phyloP scores from a whole-genome alignment of 208 protist species.

The Strigomonas galati region DNA sequence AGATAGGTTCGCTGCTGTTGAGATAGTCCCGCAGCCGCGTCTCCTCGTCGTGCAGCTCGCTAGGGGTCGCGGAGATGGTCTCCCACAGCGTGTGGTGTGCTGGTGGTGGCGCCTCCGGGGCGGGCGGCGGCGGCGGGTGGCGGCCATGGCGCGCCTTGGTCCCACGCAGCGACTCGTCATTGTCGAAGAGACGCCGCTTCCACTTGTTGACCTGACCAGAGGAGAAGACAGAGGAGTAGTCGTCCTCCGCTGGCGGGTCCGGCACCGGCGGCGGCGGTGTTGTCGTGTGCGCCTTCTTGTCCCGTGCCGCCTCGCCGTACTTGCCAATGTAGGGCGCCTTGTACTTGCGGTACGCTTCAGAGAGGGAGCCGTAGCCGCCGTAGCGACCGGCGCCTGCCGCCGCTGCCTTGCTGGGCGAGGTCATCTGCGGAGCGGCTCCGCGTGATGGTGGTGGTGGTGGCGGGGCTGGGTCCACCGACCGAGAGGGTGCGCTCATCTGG shows the following conservation, averaged over 20 bases:
- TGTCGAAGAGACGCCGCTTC: slow-evolving; percentile 3
- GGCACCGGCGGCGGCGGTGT: neutral
- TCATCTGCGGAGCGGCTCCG: too few relatives aligned
- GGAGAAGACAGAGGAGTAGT: too few relatives aligned
- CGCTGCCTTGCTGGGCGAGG: neutral
- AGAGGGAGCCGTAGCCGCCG: neutral
- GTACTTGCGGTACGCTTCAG: slow-evolving; percentile 8
- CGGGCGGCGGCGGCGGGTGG: neutral
- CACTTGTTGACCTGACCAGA: neutral
- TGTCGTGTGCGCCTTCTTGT: neutral
- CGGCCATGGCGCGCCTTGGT: neutral
- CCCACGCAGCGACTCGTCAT: neutral
- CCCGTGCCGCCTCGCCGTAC: neutral
- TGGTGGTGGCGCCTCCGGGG: neutral
- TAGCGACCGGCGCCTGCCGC: neutral
- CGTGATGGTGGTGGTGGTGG: neutral
- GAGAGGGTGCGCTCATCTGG: neutral
- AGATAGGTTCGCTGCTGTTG: slow-evolving; percentile 6
- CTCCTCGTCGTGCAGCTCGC: slow-evolving; percentile 15
- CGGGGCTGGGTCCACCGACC: neutral
- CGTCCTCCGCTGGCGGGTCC: neutral
- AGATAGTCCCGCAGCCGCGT: slow-evolving; percentile 20
- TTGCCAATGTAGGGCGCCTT: neutral
- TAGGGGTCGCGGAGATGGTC: slow-evolving; percentile 20
- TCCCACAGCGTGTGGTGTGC: slow-evolving; percentile 31